phyloP scores from a whole-genome alignment of 441 rosid genomes.

The Populus hybrid region DNA sequence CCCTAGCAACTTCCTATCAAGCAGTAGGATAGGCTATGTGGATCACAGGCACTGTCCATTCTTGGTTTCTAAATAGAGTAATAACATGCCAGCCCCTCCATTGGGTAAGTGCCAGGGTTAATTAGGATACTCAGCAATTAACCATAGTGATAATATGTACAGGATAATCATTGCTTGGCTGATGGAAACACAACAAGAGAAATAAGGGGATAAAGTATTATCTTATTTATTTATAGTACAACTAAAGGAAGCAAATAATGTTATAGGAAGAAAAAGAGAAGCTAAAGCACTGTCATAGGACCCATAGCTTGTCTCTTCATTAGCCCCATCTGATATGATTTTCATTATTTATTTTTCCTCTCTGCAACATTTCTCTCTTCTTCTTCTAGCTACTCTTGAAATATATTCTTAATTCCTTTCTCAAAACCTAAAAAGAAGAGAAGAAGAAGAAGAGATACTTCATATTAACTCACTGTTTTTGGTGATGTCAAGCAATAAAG shows the following conservation, averaged over 20 bases:
- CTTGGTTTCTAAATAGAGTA: not conserved
- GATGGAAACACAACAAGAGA: constrained; percentile 52
- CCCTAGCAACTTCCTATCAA: constrained; percentile 1
- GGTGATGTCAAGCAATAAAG: constrained; percentile 41
- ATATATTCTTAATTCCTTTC: not conserved
- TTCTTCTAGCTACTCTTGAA: constrained; percentile 1
- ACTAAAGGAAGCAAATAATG: constrained; percentile 44
- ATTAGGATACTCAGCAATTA: not conserved
- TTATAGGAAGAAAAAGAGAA: constrained; percentile 39
- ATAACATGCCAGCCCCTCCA: not conserved
- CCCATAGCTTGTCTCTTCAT: constrained; percentile 55
- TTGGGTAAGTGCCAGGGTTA: not conserved
- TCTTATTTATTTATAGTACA: constrained; percentile 30
- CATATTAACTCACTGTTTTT: not conserved
- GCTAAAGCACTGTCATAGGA: constrained; percentile 49
- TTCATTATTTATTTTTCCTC: constrained; percentile 19
- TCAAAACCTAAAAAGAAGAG: not conserved
- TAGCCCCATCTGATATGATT: constrained; percentile 41
- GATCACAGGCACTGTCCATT: constrained; percentile 4
- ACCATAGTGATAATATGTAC: constrained; percentile 30
- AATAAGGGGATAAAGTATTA: constrained; percentile 24
- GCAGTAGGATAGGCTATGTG: not conserved
- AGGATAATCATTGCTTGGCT: constrained; percentile 51
- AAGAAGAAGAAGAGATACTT: not conserved
- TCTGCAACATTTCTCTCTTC: constrained; percentile 21